A percentile compares a stretch with the other conserved stretches of the same genome.
Evolutionary conservation across 2,329 filamentous ascomycete genomes (phyloP).

Genomic region (Pezizomycotina sp.): DNA sequence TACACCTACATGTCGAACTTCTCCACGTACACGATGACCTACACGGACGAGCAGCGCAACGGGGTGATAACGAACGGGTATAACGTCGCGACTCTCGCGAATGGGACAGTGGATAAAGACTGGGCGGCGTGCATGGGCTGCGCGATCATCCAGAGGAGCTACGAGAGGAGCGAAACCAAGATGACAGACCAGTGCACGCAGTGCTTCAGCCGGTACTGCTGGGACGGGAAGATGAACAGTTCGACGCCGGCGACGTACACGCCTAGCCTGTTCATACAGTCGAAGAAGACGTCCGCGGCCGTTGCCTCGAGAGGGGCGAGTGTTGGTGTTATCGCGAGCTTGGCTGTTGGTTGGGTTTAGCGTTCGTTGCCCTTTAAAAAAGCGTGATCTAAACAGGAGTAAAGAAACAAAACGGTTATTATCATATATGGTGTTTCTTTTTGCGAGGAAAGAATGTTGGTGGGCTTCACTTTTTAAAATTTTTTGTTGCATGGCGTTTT

Average conservation of each 20-base stretch:
- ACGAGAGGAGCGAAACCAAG: slow-evolving; percentile 52
- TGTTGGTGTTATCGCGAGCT: too few species aligned
- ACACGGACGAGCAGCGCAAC: slow-evolving; percentile 51
- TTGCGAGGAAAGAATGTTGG: too few species aligned
- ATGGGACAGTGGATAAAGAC: slow-evolving; percentile 52
- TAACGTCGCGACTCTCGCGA: slow-evolving; percentile 66
- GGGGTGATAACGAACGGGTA: slow-evolving; percentile 75
- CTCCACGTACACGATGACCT: slow-evolving; percentile 54
- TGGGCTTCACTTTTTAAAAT: too few species aligned
- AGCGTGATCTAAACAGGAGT: too few species aligned
- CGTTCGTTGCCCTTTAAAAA: too few species aligned
- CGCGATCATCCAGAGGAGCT: slow-evolving; percentile 62
- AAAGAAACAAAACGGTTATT: too few species aligned
- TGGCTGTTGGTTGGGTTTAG: too few species aligned
- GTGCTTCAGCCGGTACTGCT: slow-evolving; percentile 79
- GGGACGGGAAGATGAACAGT: slow-evolving; percentile 52
- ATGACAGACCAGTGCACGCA: slow-evolving; percentile 49
- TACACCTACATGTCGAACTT: slow-evolving; percentile 64
- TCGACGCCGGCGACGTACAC: slow-evolving; percentile 5
- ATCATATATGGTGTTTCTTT: too few species aligned
- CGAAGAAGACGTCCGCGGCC: too few species aligned
- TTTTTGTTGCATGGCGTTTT: too few species aligned
- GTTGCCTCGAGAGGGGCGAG: neutral
- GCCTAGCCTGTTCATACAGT: too few species aligned
- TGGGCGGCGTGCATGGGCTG: slow-evolving; percentile 82